Percentiles rank a stretch among this genome's conserved stretches.
These are phyloP conservation scores for Cenchrus americanus DNA, from an alignment of 176 grass and related monocot genomes.

Conservation along the genomic window DNA sequence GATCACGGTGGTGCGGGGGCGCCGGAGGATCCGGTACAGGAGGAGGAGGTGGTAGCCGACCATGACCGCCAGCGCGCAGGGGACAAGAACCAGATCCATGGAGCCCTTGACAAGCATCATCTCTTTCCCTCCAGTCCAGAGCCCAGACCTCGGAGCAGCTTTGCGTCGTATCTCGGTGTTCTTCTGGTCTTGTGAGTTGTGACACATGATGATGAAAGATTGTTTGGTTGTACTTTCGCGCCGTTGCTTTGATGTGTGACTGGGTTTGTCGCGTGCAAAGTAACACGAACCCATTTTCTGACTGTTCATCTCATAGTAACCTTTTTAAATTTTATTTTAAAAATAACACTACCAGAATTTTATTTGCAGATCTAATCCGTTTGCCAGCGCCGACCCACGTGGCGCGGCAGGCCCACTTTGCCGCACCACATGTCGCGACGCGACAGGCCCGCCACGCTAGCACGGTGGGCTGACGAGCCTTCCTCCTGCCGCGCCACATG, in stretches of 20 bases:
- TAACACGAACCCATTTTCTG: not conserved
- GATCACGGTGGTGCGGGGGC: constrained; percentile 60
- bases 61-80: constrained; percentile 58
- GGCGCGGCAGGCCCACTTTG: no score
- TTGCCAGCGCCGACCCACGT: no score
- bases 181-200: not conserved
- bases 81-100: constrained; percentile 71
- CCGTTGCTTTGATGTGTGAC: constrained; percentile 30
- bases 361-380: no score
- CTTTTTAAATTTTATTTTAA: no score
- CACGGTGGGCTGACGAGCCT: no score
- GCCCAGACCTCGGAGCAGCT: not conserved
- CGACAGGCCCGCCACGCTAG: no score
- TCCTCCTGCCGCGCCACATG: no score
- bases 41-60: constrained; percentile 73
- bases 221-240: constrained; percentile 28
- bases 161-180: not conserved
- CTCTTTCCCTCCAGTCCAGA: no score
- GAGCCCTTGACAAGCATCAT: no score
- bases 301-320: not conserved
- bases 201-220: not conserved
- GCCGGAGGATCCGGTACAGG: constrained; percentile 58
- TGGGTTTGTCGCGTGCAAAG: constrained; percentile 31
- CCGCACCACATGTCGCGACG: no score
- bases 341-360: no score